Evolutionary conservation across 768 basidiomycete genomes (phyloP), one percentile per base, ranked within the genome.

Genomic region (Boletus reticuloceps): DNA sequence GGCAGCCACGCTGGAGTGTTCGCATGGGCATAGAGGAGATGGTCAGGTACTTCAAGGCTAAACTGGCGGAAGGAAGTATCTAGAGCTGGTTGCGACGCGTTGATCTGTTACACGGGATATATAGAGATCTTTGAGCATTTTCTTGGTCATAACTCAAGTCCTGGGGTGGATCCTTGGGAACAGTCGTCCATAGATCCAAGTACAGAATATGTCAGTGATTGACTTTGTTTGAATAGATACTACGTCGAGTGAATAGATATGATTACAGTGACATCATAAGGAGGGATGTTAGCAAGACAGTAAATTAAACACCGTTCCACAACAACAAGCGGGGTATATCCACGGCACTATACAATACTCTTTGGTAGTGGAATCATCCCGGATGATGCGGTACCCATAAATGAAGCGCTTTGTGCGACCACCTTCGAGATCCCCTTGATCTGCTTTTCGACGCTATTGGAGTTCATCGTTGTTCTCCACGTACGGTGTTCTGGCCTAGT

Each of bases 1-100:
- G 97, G 97, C 85, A 96, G 70, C 94, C 96, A 13, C 79, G 85
- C 64, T 99, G 94, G 93, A 88, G 86, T 31, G 90, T 97, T 47
- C 82, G 84, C 59, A 94, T 93, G 86, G 95, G 95, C 27, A 72
- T 98, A 47, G 92, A 94, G 75, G 94, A 96, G 77, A 96, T 95
- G 89, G 88, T 93, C 36, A 76, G 89, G 55, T 96, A 94, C 72
- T 96, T 94, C 78, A 93, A 91, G 73, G 84, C 87, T 19, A 92
- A 88, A 74, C 88, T 94, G 82, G 82, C 80, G 4, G 91, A 94
- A 71, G 91, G 91, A 27, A 88, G 85, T 66, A 75, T 91, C 38
- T 91, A 79, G 66, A 63, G 19, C 43, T 37, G 32, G 31, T 16
- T 8, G 17, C 7, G 8, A 45, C 16, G 25, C 20, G 38, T 34